These are phyloP conservation scores for Magnusiomyces paraingens DNA, from an alignment of 1,139 yeast genomes.

Conservation along the genomic window DNA sequence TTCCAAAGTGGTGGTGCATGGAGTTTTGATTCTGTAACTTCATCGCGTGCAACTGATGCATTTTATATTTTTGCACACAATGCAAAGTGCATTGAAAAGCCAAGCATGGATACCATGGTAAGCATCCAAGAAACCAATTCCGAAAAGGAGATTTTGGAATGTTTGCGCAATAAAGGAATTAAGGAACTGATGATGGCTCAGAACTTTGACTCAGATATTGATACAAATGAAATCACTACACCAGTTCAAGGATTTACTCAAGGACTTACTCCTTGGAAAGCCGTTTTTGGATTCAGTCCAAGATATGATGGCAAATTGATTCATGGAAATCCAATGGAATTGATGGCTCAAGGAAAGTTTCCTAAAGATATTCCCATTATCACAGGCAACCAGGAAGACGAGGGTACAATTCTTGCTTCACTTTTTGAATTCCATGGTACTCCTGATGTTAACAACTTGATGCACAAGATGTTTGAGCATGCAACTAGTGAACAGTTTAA, in stretches of 20 bases:
- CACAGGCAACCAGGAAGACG: slow-evolving; percentile 21
- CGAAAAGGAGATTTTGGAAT: slow-evolving; percentile 9
- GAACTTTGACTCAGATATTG: slow-evolving; percentile 12
- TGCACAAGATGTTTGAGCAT: slow-evolving; percentile 12
- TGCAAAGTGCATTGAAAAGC: slow-evolving; percentile 18
- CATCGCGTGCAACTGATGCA: slow-evolving; percentile 8
- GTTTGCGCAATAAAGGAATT: slow-evolving; percentile 16
- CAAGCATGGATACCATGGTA: neutral
- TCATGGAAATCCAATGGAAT: slow-evolving; percentile 13
- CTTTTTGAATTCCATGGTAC: slow-evolving; percentile 14
- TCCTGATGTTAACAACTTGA: slow-evolving; percentile 13
- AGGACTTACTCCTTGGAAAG: slow-evolving; percentile 12
- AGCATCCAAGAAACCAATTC: slow-evolving; percentile 4
- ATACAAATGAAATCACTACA: slow-evolving; percentile 7
- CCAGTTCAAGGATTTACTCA: slow-evolving; percentile 18
- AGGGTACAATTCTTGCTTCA: slow-evolving; percentile 17
- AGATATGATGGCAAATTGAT: slow-evolving; percentile 20
- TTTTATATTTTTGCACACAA: slow-evolving; percentile 12
- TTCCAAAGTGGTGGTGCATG: slow-evolving; percentile 23
- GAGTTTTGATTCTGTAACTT: slow-evolving; percentile 4
- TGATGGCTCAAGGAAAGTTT: slow-evolving; percentile 14
- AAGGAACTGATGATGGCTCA: slow-evolving; percentile 14
- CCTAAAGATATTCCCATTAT: slow-evolving; percentile 17
- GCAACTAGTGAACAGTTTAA: slow-evolving; percentile 2
- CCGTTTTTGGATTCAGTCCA: slow-evolving; percentile 19